Evolutionary conservation across 2,329 filamentous ascomycete genomes (phyloP), one percentile per base, ranked within the genome.

Genomic region (Aspergillus brunneoviolaceus): DNA sequence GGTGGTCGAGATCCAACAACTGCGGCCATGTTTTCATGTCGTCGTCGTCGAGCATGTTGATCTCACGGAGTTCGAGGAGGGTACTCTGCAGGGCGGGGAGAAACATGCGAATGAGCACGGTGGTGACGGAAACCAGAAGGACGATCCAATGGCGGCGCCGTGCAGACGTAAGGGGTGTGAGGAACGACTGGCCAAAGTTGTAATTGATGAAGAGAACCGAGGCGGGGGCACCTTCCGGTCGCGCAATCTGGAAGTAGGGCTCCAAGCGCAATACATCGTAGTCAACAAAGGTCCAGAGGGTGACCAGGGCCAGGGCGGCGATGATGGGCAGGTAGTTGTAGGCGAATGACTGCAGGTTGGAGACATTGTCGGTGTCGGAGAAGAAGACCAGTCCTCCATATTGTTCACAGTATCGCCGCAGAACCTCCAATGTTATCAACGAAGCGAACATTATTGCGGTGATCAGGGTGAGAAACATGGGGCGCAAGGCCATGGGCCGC

Each of bases 261-360:
- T 82, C 80, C 19, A 82, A 67, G 5, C 80, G 79, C 55, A 82
- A 77, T 21, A 82, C 79, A 60, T 82, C 80, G 55, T 79, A 82
- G 58, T 82, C 80, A 12, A 79, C 74, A 58, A 81, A 78, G 51
- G 80, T 78, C 80, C 80, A 82, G 1, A 80, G 64, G 21, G 80
- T 77, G 47, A 80, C 76, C 31, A 82, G 79, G 6, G 77, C 70
- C 19, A 82, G 74, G 12, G 80, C 76, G 16, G 78, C 61, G 35
- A 82, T 74, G 35, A 81, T 78, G 69, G 59, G 79, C 63, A 71
- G 73, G 76, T 76, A 75, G 50, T 76, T 75, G 60, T 74, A 76
- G 49, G 65, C 66, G 55, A 76, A 74, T 1, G 72, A 74, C 51
- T 71, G 65, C 10, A 61, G 9, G 27, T 54, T 21, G 55, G 68